Conservation (phyloP, 2,329 filamentous ascomycete species). For the Pleoardoris graminearum region DNA sequence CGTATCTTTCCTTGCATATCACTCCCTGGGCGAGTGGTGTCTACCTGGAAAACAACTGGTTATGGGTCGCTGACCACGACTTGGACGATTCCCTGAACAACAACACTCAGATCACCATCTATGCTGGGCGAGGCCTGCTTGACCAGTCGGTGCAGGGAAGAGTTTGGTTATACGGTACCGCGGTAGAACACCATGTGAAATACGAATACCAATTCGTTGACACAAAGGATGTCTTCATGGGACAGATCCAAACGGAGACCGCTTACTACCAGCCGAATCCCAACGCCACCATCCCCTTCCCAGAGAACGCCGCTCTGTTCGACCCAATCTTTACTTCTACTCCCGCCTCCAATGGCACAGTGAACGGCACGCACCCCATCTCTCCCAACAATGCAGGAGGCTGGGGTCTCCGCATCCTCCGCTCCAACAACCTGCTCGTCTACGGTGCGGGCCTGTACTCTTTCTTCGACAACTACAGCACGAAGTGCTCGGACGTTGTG, state of each 20-base stretch:
- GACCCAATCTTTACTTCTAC: slow-evolving; percentile 75
- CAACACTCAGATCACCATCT: slow-evolving; percentile 72
- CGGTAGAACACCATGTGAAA: slow-evolving; percentile 62
- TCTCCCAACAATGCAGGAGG: slow-evolving; percentile 49
- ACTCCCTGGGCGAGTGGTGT: slow-evolving; percentile 59
- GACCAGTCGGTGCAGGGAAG: slow-evolving; percentile 61
- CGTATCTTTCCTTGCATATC: slow-evolving; percentile 61
- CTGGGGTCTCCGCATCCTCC: slow-evolving; percentile 67
- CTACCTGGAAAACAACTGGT: slow-evolving; percentile 89
- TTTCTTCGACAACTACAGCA: slow-evolving; percentile 68
- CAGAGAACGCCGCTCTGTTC: slow-evolving; percentile 58
- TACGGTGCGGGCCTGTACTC: slow-evolving; percentile 70
- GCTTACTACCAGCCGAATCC: slow-evolving; percentile 86
- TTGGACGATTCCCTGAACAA: slow-evolving; percentile 72
- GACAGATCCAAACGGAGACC: slow-evolving; percentile 85
- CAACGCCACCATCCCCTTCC: slow-evolving; percentile 68
- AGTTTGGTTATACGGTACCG: slow-evolving; percentile 66
- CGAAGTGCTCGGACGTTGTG: slow-evolving; percentile 28
- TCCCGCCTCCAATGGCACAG: slow-evolving; percentile 27
- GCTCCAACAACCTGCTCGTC: slow-evolving; percentile 58
- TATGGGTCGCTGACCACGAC: slow-evolving; percentile 83
- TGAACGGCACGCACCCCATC: slow-evolving; percentile 11
- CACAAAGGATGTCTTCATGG: slow-evolving; percentile 79
- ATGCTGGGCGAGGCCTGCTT: slow-evolving; percentile 79
- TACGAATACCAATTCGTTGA: slow-evolving; percentile 84